Conservation (phyloP, 2,329 filamentous ascomycete genomes). For the Penicillium sp. region DNA sequence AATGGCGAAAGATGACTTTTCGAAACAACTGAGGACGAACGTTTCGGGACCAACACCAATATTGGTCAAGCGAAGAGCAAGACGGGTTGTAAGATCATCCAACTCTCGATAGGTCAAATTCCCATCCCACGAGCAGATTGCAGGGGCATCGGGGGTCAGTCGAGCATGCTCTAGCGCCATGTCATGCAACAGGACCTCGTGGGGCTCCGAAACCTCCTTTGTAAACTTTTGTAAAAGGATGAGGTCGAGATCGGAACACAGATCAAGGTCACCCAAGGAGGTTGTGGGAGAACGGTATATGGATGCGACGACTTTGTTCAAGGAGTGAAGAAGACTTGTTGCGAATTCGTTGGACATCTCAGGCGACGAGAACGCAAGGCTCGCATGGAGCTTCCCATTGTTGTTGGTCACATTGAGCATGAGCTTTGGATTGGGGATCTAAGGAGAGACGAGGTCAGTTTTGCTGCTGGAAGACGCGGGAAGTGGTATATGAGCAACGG, state of each 20-base stretch:
- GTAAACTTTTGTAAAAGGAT: conserved; percentile 12
- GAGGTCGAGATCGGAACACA: conserved; percentile 15
- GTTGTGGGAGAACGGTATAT: background rate
- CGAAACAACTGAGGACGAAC: conserved; percentile 18
- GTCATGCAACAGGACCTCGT: conserved; percentile 17
- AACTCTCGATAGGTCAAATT: conserved; percentile 19
- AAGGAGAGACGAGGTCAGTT: too few relatives aligned
- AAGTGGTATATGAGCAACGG: background rate
- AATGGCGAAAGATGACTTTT: conserved; percentile 24
- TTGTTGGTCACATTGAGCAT: background rate
- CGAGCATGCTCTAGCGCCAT: conserved; percentile 13
- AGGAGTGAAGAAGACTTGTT: conserved; percentile 14
- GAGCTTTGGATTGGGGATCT: background rate
- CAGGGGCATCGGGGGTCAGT: conserved; percentile 14
- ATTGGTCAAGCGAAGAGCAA: conserved; percentile 16
- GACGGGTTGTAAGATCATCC: conserved; percentile 3
- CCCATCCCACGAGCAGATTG: conserved; percentile 22
- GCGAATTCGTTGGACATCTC: background rate
- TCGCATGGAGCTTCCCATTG: background rate
- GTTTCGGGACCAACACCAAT: conserved; percentile 16
- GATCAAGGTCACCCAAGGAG: conserved; percentile 3
- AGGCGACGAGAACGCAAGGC: background rate
- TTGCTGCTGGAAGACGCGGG: too few relatives aligned
- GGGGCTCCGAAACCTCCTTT: background rate
- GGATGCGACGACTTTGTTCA: conserved; percentile 11